A percentile compares a stretch with the other conserved stretches of the same genome.
Conservation (phyloP, 2,329 filamentous ascomycete genomes). For the Fusarium circinatum region DNA sequence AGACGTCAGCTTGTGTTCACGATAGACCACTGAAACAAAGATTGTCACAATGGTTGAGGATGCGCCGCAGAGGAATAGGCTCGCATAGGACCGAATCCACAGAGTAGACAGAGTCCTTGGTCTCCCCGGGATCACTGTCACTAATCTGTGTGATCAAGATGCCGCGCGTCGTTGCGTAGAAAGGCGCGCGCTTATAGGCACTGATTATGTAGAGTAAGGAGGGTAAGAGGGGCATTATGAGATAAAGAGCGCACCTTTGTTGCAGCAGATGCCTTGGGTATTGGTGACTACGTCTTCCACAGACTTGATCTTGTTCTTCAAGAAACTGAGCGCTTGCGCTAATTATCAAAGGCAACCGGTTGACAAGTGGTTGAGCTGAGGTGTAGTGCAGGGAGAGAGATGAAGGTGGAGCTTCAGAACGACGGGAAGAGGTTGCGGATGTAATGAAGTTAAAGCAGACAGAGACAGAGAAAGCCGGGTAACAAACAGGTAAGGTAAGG, state of each 20-base stretch:
- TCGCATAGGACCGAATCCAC: neutral
- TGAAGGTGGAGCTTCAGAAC: conserved; percentile 27
- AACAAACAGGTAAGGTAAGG: conserved; percentile 1
- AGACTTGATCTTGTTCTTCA: conserved; percentile 10
- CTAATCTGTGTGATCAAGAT: neutral
- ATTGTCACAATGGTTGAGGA: neutral
- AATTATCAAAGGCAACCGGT: conserved; percentile 33
- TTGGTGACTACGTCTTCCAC: neutral
- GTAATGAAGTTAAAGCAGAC: conserved; percentile 25
- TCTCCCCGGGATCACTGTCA: neutral
- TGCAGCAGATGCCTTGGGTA: neutral
- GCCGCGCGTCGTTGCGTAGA: conserved; percentile 25
- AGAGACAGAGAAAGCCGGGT: conserved; percentile 19
- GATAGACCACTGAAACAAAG: neutral
- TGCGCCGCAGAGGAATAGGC: neutral
- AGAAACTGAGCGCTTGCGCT: conserved; percentile 27
- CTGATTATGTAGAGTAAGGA: neutral
- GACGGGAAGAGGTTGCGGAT: conserved; percentile 18
- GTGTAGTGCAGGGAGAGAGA: conserved; percentile 34
- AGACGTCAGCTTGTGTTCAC: conserved; percentile 21
- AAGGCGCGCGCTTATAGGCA: conserved; percentile 27
- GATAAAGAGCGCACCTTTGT: conserved; percentile 31
- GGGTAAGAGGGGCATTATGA: neutral
- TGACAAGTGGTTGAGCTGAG: conserved; percentile 19
- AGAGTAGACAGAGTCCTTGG: neutral